Evolutionary conservation across 2,329 filamentous ascomycete species (phyloP), one percentile per base, ranked within the genome.

Genomic region (Hypoxylon sp.): DNA sequence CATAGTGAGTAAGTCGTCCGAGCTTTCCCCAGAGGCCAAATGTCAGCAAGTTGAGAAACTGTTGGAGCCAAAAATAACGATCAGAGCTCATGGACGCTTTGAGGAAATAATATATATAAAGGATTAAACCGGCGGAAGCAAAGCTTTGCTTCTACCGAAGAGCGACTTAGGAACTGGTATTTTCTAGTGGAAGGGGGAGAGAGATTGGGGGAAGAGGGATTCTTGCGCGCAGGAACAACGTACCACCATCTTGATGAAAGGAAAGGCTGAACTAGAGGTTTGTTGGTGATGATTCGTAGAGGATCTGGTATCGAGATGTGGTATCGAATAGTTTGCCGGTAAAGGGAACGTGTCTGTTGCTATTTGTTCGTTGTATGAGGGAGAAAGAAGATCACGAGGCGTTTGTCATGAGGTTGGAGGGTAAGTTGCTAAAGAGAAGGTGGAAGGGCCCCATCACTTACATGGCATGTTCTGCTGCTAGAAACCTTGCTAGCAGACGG

Each of bases 1-100:
- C 93, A 84, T 96, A 97, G 84, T 98, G 95, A 79, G 92, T 92
- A 76, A 98, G 83, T 81, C 91, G 90, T 84, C 94, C 95, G 82
- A 98, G 86, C 95, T 97, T 90, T 82, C 83, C 85, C 85, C 83
- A 88, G 74, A 90, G 82, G 79, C 86, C 88, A 82, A 91, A 85
- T 79, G 87, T 89, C 84, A 90, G 87, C 81, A 89, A 84, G 82
- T 88, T 85, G 82, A 89, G 86, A 79, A 89, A 80, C 85, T 88
- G 77, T 69, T 19, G 29, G 41, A 41, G 46, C 70, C 70, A 74
- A 70, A 50, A 52, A 53, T 56, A 65, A 60, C 52, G 52, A 68
- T 70, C 61, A 70, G 65, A 78, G 78, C 80, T 82, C 81, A 81
- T 79, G 81, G 78, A 79, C 76, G 63, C 61, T 43, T 59, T 48